These are phyloP conservation scores for Ustilago shanxiensis DNA, from an alignment of 1,284 basidiomycete species.

Conservation along the genomic window DNA sequence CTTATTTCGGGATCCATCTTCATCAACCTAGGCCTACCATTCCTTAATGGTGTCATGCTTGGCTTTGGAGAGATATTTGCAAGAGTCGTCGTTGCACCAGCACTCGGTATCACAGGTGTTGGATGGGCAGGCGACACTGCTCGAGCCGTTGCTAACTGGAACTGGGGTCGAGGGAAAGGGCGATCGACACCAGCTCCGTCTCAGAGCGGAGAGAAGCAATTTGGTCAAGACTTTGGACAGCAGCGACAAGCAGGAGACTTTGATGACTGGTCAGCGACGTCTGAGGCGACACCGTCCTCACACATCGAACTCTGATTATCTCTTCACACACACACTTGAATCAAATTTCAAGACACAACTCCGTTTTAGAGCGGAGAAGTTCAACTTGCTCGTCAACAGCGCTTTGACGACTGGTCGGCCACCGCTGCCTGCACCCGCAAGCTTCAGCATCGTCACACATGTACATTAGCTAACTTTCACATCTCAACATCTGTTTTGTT, in stretches of 20 bases:
- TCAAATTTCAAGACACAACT: too few relatives aligned
- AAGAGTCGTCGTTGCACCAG: slow-evolving; percentile 79
- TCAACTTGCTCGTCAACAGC: too few relatives aligned
- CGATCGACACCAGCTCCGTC: neutral
- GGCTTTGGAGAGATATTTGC: slow-evolving; percentile 98
- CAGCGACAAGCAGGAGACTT: slow-evolving; percentile 32
- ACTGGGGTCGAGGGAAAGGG: slow-evolving; percentile 14
- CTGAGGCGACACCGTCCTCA: slow-evolving; percentile 1
- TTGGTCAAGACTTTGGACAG: slow-evolving; percentile 1
- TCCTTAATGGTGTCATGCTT: slow-evolving; percentile 97
- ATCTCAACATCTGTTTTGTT: neutral
- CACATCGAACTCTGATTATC: slow-evolving; percentile 36
- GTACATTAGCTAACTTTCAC: neutral
- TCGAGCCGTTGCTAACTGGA: slow-evolving; percentile 39
- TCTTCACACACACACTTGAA: too few relatives aligned
- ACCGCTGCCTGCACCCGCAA: too few relatives aligned
- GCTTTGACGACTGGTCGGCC: too few relatives aligned
- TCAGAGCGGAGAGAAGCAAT: slow-evolving; percentile 11
- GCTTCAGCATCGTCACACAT: slow-evolving; percentile 1
- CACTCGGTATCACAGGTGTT: slow-evolving; percentile 54
- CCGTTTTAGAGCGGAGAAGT: too few relatives aligned
- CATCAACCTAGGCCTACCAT: slow-evolving; percentile 92
- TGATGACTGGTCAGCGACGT: slow-evolving; percentile 38
- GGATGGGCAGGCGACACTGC: slow-evolving; percentile 45
- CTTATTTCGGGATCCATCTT: slow-evolving; percentile 82